Evolutionary conservation across 345 rosid genomes (phyloP).

Genomic region (Lepidium didymum): DNA sequence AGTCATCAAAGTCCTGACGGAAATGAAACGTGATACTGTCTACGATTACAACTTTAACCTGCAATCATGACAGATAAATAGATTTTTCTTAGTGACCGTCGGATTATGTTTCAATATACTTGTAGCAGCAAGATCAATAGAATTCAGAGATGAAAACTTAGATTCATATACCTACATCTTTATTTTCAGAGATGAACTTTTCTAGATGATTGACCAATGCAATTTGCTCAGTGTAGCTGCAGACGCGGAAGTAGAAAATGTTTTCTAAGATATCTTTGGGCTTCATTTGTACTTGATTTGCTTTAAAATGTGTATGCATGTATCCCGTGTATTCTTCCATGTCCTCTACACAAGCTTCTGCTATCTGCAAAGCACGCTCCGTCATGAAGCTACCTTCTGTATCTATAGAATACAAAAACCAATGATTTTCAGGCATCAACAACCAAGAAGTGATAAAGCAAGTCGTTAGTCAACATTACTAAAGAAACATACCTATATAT

Average conservation of each 20-base stretch:
- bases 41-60: slow-evolving; percentile 76
- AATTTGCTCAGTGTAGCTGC: slow-evolving; percentile 84
- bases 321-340: slow-evolving; percentile 50
- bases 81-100: neutral
- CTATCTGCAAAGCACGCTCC: slow-evolving; percentile 84
- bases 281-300: slow-evolving; percentile 39
- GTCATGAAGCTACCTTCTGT: slow-evolving; percentile 97
- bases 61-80: neutral
- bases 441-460: neutral
- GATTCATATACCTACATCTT: slow-evolving; percentile 43
- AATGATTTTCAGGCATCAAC: neutral
- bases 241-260: slow-evolving; percentile 76
- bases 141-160: neutral
- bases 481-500: slow-evolving; percentile 56
- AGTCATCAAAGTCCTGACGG: slow-evolving; percentile 94
- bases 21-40: slow-evolving; percentile 94
- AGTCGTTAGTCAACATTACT: neutral
- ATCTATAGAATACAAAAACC: slow-evolving; percentile 36
- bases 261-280: slow-evolving; percentile 64
- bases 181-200: slow-evolving; percentile 69
- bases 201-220: slow-evolving; percentile 72
- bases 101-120: neutral
- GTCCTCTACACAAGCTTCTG: slow-evolving; percentile 73
- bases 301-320: slow-evolving; percentile 40
- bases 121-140: neutral